phyloP scores from a whole-genome alignment of 1,284 basidiomycete species.

The Mycena sp. region DNA sequence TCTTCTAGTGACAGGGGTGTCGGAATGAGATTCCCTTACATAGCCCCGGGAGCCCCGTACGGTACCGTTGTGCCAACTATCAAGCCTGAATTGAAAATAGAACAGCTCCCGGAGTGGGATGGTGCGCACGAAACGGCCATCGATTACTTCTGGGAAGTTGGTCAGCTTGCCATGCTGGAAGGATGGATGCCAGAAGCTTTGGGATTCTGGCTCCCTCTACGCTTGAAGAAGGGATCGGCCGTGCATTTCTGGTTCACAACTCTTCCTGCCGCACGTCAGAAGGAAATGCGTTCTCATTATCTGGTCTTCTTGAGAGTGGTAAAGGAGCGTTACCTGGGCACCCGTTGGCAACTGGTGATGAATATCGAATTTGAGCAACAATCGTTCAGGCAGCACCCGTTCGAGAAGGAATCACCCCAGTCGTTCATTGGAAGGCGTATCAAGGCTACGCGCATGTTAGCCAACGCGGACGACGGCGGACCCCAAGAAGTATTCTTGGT shows the following conservation, averaged over 20 bases:
- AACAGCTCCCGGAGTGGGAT: slow-evolving; percentile 17
- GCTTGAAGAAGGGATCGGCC: background rate
- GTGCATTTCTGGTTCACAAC: slow-evolving; percentile 21
- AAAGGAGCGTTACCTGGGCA: slow-evolving; percentile 8
- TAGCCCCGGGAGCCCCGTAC: background rate
- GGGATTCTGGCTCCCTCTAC: slow-evolving; percentile 15
- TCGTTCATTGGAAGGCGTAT: background rate
- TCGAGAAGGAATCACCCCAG: slow-evolving; percentile 17
- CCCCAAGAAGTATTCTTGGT: too few species aligned
- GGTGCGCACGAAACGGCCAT: slow-evolving; percentile 8
- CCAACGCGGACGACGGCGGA: too few species aligned
- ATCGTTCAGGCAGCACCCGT: slow-evolving; percentile 8
- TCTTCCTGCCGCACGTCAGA: background rate
- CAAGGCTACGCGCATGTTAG: too few species aligned
- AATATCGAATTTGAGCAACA: background rate
- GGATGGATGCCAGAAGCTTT: background rate
- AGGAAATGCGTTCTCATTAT: background rate
- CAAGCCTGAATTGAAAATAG: slow-evolving; percentile 18
- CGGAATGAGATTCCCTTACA: background rate
- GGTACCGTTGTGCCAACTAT: slow-evolving; percentile 13
- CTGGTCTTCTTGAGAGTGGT: slow-evolving; percentile 5
- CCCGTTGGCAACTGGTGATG: slow-evolving; percentile 5
- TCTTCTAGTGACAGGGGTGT: too few species aligned
- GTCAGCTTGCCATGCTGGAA: slow-evolving; percentile 1
- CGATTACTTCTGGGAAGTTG: slow-evolving; percentile 14